A percentile compares a stretch with the other conserved stretches of the same genome.
Evolutionary conservation across 768 basidiomycete genomes (phyloP).

Genomic region (Hysterangium stoloniferum): DNA sequence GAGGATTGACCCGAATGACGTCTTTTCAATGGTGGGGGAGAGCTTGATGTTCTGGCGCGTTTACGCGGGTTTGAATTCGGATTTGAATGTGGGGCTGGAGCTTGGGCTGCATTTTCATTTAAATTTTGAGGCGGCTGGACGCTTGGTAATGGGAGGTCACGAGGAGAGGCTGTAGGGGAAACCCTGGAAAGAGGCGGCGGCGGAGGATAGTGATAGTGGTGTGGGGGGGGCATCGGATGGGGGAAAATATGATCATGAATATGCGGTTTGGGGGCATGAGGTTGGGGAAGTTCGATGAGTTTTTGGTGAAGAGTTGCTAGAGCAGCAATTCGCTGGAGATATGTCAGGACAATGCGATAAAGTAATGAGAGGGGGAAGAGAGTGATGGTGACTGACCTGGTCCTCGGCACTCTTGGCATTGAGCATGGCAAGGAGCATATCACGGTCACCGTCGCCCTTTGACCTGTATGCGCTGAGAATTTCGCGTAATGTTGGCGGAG

Average conservation of each 20-base stretch:
- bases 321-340: conserved; percentile 58
- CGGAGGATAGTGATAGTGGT: conserved; percentile 22
- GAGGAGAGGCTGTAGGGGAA: background rate
- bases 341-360: conserved; percentile 11
- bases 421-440: conserved; percentile 84
- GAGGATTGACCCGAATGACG: conserved; percentile 16
- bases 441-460: conserved; percentile 87
- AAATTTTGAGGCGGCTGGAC: conserved; percentile 11
- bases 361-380: conserved; percentile 9
- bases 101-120: too few species aligned
- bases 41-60: conserved; percentile 55
- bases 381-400: conserved; percentile 46
- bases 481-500: conserved; percentile 77
- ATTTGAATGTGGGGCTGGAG: conserved; percentile 5
- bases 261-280: conserved; percentile 12
- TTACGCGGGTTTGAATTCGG: conserved; percentile 29
- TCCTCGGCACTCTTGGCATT: conserved; percentile 92
- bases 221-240: conserved; percentile 30
- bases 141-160: conserved; percentile 9
- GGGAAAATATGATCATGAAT: conserved; percentile 17
- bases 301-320: conserved; percentile 62
- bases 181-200: conserved; percentile 3
- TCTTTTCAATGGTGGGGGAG: conserved; percentile 39
- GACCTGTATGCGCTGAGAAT: conserved; percentile 79
- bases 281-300: conserved; percentile 58